These are phyloP conservation scores for Aspergillus sp. DNA, from an alignment of 2,329 filamentous ascomycete genomes.

Conservation along the genomic window DNA sequence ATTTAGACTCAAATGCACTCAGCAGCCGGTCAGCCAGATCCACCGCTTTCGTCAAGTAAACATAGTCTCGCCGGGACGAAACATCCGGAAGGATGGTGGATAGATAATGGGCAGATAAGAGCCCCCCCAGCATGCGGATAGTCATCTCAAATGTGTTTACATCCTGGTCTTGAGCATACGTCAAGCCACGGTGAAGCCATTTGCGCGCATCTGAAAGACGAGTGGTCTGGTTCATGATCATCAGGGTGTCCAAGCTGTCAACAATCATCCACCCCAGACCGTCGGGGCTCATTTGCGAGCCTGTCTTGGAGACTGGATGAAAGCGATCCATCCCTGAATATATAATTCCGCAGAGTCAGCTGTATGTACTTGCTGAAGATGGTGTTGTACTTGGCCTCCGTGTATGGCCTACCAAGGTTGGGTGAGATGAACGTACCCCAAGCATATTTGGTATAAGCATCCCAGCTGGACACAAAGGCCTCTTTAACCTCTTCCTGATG, in stretches of 20 bases:
- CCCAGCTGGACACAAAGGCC: constrained; percentile 88
- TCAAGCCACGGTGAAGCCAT: constrained; percentile 78
- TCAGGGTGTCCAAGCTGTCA: constrained; percentile 92
- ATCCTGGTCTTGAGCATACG: constrained; percentile 88
- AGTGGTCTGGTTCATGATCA: constrained; percentile 94
- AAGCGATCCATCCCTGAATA: too few relatives aligned
- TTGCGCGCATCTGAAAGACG: constrained; percentile 79
- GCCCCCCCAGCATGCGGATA: constrained; percentile 91
- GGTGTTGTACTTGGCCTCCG: too few relatives aligned
- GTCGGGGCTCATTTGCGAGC: constrained; percentile 78
- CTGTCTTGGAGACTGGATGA: constrained; percentile 74
- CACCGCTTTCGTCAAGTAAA: constrained; percentile 88
- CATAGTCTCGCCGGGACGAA: constrained; percentile 82
- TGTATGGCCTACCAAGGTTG: too few relatives aligned
- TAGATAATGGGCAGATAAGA: constrained; percentile 93
- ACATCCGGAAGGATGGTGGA: constrained; percentile 76
- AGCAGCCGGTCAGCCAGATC: constrained; percentile 86
- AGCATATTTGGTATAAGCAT: constrained; percentile 84
- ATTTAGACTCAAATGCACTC: constrained; percentile 80
- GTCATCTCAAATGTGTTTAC: constrained; percentile 98
- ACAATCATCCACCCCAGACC: constrained; percentile 98
- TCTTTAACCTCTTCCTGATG: constrained; percentile 80
- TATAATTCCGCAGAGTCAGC: too few relatives aligned
- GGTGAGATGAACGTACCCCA: constrained; percentile 73
- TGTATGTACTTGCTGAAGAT: too few relatives aligned